Base-by-base conservation (phyloP, 805 yeast species). In the Lipomyces oligophaga region DNA sequence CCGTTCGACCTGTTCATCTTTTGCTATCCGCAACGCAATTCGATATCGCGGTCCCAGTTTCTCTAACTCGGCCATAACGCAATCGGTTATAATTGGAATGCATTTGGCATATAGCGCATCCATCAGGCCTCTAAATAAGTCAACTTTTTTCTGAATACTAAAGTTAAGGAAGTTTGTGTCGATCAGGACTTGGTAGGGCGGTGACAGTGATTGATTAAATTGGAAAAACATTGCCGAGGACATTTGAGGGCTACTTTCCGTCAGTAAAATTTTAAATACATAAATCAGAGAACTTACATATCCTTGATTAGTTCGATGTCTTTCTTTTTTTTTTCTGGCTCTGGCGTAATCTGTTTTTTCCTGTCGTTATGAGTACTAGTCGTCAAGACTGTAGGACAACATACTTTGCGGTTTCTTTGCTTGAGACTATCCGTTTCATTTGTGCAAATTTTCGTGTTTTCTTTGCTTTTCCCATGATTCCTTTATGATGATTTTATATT, bases 101-200 rank as follows among this genome's bases (percentile, higher is more conserved):
- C 97, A 88, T 63, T 93, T 87, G 36, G 98, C 98, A 63, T 83
- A 83, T 32, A 90, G 70, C 48, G 94, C 77, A 65, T 90, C 97
- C 97, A 93, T 90, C 83, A 93, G 83, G 10, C 97, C 98, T 60
- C 88, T 77, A n/a, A 87, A 89, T 7, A 93, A 72, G 64, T 93
- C 98, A 44, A 93, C 81, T 62, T 93, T 93, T 71, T 93, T 93
- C 66, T 88, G 97, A 57, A 93, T 90, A 54, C 96, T 85, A 68
- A 89, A 89, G 71, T 93, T 93, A 67, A 93, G 85, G 68, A 93
- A 93, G 72, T 93, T 93, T 24, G 98, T 93, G 79, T 93, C 98
- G 41, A 93, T 81, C 16, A 93, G 74, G 3, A 93, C 90, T 65
- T 93, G 97, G 63, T 93, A 93, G 36, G 98, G 98, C n/a, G 98